Evolutionary conservation across 2,329 filamentous ascomycete genomes (phyloP).

Genomic region (Nannizzia gypsea): DNA sequence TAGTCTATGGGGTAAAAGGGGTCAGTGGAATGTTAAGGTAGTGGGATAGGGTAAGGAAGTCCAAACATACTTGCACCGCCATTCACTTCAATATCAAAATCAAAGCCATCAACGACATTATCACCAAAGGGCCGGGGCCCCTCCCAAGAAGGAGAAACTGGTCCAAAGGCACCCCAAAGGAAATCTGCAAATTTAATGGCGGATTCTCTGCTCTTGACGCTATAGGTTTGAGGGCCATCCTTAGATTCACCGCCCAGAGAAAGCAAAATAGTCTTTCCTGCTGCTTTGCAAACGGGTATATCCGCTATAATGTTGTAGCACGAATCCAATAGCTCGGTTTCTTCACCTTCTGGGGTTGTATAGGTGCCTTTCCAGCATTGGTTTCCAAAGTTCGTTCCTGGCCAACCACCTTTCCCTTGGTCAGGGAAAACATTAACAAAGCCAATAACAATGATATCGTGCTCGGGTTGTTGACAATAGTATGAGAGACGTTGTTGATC

Average conservation of each 20-base stretch:
- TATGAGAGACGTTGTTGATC: constrained; percentile 38
- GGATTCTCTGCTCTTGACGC: constrained; percentile 30
- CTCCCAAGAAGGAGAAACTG: constrained; percentile 23
- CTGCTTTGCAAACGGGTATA: constrained; percentile 29
- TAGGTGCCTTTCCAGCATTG: constrained; percentile 35
- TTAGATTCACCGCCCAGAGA: constrained; percentile 38
- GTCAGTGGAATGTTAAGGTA: background rate
- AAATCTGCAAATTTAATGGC: constrained; percentile 40
- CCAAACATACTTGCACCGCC: constrained; percentile 20
- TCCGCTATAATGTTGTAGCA: constrained; percentile 37
- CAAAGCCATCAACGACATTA: constrained; percentile 40
- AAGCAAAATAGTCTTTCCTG: constrained; percentile 36
- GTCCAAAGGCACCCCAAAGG: constrained; percentile 41
- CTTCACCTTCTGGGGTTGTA: constrained; percentile 28
- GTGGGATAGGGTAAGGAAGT: background rate
- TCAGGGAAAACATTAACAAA: constrained; percentile 46
- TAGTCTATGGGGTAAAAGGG: background rate
- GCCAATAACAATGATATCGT: constrained; percentile 46
- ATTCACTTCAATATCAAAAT: constrained; percentile 37
- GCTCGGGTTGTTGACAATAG: constrained; percentile 40
- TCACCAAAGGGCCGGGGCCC: constrained; percentile 39
- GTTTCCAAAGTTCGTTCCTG: constrained; percentile 46
- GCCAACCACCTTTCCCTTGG: constrained; percentile 34
- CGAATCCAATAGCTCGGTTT: constrained; percentile 32
- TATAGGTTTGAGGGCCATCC: constrained; percentile 25